A percentile compares a stretch with the other conserved stretches of the same genome.
phyloP scores from a whole-genome alignment of 2,329 filamentous ascomycete genomes.

The Dactylellina cionopaga region DNA sequence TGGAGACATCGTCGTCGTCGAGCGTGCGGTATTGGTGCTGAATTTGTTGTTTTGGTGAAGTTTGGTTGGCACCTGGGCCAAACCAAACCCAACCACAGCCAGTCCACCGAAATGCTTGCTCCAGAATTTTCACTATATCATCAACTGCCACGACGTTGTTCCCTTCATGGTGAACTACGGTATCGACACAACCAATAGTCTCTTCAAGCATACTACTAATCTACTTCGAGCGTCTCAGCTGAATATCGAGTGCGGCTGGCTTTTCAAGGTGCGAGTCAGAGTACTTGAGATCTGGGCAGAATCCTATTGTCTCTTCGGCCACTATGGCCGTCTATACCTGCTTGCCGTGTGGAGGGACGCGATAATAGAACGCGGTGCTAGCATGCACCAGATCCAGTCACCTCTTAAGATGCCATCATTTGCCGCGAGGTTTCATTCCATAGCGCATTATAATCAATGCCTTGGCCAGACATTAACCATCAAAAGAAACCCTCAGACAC shows the following conservation, averaged over 20 bases:
- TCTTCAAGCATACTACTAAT: not conserved
- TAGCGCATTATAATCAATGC: not conserved
- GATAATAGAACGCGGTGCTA: not conserved
- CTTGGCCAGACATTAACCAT: not conserved
- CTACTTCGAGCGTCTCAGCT: not conserved
- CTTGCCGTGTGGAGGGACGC: not conserved
- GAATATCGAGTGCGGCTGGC: not conserved
- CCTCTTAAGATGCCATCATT: not conserved
- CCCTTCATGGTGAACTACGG: not conserved
- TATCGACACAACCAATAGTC: not conserved
- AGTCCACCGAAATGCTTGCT: not conserved
- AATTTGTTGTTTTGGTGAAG: no score
- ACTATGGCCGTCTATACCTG: not conserved
- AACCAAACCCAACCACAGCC: no score
- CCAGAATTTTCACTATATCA: not conserved
- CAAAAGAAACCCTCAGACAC: not conserved
- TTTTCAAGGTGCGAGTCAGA: not conserved
- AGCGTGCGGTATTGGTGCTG: no score
- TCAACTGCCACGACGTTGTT: not conserved
- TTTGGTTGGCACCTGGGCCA: no score
- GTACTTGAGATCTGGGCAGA: not conserved
- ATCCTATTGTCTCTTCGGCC: not conserved
- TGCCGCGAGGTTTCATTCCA: not conserved
- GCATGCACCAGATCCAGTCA: not conserved
- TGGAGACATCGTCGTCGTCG: no score